A percentile compares a stretch with the other conserved stretches of the same genome.
These are phyloP conservation scores for Fusarium tanahbumbuense DNA, from an alignment of 2,329 filamentous ascomycete genomes.

Conservation along the genomic window DNA sequence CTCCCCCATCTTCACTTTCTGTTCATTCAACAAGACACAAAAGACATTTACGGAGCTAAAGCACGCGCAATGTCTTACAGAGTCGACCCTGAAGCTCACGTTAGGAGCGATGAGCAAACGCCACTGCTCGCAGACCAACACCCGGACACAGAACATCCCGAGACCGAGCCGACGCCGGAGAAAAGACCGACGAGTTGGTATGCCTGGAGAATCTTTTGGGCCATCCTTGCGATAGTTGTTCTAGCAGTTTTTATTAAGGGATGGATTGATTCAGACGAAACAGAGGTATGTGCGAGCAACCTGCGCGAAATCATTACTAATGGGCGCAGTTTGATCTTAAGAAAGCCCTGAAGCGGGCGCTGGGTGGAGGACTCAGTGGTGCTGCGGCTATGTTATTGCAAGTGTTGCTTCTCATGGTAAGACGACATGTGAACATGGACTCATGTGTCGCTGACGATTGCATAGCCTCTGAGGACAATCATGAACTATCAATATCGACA, in stretches of 20 bases:
- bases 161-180: not conserved
- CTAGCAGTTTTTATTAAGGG: conserved; percentile 18
- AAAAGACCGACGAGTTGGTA: conserved; percentile 17
- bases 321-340: conserved; percentile 56
- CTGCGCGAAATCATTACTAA: not conserved
- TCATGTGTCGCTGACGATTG: accelerated
- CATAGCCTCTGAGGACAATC: conserved; percentile 59
- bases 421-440: accelerated
- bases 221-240: not conserved
- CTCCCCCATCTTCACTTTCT: not conserved
- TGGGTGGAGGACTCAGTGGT: conserved; percentile 60
- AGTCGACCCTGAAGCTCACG: not conserved
- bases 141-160: not conserved
- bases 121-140: conserved; percentile 6
- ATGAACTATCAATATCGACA: conserved; percentile 65
- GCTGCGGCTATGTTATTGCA: conserved; percentile 62
- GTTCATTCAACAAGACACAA: not conserved
- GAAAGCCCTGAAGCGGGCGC: conserved; percentile 57
- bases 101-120: conserved; percentile 8
- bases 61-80: not conserved
- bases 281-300: conserved; percentile 1
- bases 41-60: accelerated
- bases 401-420: conserved; percentile 60
- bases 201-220: conserved; percentile 23
- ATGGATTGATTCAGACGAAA: conserved; percentile 30